These are phyloP conservation scores for Hypoxylon sp. DNA, from an alignment of 2,329 filamentous ascomycete species.

Conservation along the genomic window DNA sequence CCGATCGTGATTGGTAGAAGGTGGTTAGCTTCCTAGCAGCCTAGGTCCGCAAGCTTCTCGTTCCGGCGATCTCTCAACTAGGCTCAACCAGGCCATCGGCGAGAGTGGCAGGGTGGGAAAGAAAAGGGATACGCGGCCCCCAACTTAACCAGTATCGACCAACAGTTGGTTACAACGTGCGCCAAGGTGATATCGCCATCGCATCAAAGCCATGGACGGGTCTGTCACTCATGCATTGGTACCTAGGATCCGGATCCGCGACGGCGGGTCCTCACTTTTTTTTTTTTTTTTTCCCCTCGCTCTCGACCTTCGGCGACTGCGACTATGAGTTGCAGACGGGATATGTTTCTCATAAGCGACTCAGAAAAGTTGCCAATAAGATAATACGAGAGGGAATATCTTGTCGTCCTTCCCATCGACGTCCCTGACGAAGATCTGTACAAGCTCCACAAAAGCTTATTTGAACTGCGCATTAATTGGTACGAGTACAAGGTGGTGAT, in stretches of 20 bases:
- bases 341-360: slow-evolving; percentile 3
- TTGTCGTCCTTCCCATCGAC: slow-evolving; percentile 13
- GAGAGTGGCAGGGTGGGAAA: background rate
- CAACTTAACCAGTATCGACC: slow-evolving; percentile 28
- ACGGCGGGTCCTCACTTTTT: slow-evolving; percentile 30
- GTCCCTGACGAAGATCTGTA: slow-evolving; percentile 34
- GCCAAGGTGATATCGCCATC: slow-evolving; percentile 30
- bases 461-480: slow-evolving; percentile 40
- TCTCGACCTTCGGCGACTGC: slow-evolving; percentile 10
- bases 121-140: slow-evolving; percentile 29
- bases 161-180: slow-evolving; percentile 36
- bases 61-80: slow-evolving; percentile 5
- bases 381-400: slow-evolving; percentile 10
- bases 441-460: slow-evolving; percentile 46
- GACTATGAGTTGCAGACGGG: slow-evolving; percentile 17
- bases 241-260: slow-evolving; percentile 36
- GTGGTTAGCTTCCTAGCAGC: no score
- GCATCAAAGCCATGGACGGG: slow-evolving; percentile 29
- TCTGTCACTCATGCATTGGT: slow-evolving; percentile 36
- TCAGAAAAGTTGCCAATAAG: slow-evolving; percentile 8
- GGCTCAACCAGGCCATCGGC: slow-evolving; percentile 1
- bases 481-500: slow-evolving; percentile 3
- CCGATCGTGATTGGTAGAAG: slow-evolving; percentile 9
- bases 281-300: slow-evolving; percentile 21
- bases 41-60: slow-evolving; percentile 7